Evolutionary conservation across 2,329 filamentous ascomycete genomes (phyloP).

Genomic region (Aspergillus novofumigatus): DNA sequence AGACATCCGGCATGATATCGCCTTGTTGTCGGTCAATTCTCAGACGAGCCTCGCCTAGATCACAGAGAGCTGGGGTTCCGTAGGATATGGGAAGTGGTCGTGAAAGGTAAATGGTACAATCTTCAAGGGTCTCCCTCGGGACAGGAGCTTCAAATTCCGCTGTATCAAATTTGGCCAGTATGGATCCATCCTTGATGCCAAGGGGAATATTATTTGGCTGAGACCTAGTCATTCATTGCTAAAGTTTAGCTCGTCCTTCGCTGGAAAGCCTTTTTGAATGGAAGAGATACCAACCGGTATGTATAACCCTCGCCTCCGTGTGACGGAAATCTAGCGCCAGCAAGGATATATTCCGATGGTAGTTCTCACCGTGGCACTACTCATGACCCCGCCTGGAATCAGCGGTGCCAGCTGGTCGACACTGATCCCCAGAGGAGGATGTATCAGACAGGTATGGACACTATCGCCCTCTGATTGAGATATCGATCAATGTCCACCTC

Average conservation of each 20-base stretch:
- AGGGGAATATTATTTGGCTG: slow-evolving; percentile 31
- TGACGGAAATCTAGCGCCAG: slow-evolving; percentile 28
- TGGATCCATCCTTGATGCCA: slow-evolving; percentile 23
- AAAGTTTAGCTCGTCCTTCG: neutral
- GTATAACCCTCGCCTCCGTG: slow-evolving; percentile 19
- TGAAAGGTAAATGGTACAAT: slow-evolving; percentile 26
- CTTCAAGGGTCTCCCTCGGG: slow-evolving; percentile 23
- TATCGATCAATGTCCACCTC: slow-evolving; percentile 22
- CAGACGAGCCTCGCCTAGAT: slow-evolving; percentile 25
- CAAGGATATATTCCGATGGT: slow-evolving; percentile 19
- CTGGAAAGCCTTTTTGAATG: neutral
- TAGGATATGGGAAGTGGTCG: slow-evolving; percentile 15
- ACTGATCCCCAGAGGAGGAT: slow-evolving; percentile 24
- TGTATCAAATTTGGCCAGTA: slow-evolving; percentile 26
- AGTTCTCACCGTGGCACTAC: slow-evolving; percentile 19
- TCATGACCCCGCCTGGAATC: slow-evolving; percentile 16
- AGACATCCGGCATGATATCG: slow-evolving; percentile 24
- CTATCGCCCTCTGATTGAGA: slow-evolving; percentile 18
- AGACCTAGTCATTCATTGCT: slow-evolving; percentile 20
- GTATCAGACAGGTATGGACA: slow-evolving; percentile 25
- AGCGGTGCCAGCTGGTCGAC: slow-evolving; percentile 16
- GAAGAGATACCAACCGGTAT: slow-evolving; percentile 19
- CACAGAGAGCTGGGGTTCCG: slow-evolving; percentile 23
- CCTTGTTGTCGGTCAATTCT: slow-evolving; percentile 12
- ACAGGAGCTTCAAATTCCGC: slow-evolving; percentile 23